Percentiles rank a stretch among this genome's conserved stretches.
Evolutionary conservation across 2,329 filamentous ascomycete species (phyloP).

Genomic region (Cadophora gregata): DNA sequence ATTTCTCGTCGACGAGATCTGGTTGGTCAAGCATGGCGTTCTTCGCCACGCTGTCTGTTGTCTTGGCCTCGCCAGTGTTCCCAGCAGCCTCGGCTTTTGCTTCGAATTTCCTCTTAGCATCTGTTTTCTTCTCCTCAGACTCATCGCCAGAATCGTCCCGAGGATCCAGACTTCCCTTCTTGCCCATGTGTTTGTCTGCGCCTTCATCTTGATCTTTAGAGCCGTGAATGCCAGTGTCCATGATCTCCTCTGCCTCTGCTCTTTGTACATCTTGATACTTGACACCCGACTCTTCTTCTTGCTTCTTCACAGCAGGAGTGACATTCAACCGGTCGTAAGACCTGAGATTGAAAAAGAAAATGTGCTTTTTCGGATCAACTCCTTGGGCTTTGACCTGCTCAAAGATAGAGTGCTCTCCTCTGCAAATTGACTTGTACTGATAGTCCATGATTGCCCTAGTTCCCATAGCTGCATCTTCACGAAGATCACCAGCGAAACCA

Average conservation of each 20-base stretch:
- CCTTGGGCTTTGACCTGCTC: conserved; percentile 76
- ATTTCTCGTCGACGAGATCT: conserved; percentile 70
- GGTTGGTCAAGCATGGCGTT: conserved; percentile 79
- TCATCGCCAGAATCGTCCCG: conserved; percentile 45
- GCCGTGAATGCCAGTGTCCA: conserved; percentile 75
- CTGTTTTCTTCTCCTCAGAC: conserved; percentile 49
- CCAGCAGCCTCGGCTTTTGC: conserved; percentile 48
- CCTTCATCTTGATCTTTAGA: conserved; percentile 51
- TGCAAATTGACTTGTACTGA: conserved; percentile 94
- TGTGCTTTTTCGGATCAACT: conserved; percentile 77
- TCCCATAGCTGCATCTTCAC: conserved; percentile 81
- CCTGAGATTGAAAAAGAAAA: conserved; percentile 93
- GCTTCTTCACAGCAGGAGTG: conserved; percentile 72
- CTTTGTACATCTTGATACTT: conserved; percentile 86
- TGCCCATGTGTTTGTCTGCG: conserved; percentile 54
- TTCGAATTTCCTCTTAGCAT: conserved; percentile 61
- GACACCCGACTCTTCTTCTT: conserved; percentile 82
- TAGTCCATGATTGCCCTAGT: conserved; percentile 97
- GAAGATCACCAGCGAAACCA: conserved; percentile 90
- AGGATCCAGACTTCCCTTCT: conserved; percentile 43
- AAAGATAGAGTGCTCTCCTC: conserved; percentile 90
- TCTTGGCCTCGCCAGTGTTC: conserved; percentile 37
- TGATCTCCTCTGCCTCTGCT: conserved; percentile 87
- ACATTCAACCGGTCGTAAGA: conserved; percentile 92
- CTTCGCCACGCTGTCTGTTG: conserved; percentile 65